Evolutionary conservation across 2,329 filamentous ascomycete genomes (phyloP).

Genomic region (Apiospora phragmitis): DNA sequence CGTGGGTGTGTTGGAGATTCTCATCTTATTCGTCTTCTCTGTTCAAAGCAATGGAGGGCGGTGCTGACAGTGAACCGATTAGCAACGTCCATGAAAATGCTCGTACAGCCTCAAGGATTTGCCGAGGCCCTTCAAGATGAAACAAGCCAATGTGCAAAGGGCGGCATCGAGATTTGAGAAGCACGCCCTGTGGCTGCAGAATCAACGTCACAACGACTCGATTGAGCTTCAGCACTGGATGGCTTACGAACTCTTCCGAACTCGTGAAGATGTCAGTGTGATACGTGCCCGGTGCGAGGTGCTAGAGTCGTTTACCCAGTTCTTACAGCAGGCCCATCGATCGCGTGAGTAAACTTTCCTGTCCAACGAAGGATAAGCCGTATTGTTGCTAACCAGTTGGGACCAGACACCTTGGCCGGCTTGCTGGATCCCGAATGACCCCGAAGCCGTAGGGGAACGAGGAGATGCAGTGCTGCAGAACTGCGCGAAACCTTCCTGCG

Average conservation of each 20-base stretch:
- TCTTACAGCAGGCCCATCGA: background rate
- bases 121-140: background rate
- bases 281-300: background rate
- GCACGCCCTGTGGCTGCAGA: background rate
- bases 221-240: background rate
- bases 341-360: background rate
- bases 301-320: background rate
- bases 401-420: background rate
- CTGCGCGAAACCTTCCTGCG: background rate
- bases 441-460: background rate
- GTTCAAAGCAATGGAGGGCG: background rate
- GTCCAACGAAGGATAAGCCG: background rate
- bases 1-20: constrained; percentile 8
- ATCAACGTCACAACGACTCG: background rate
- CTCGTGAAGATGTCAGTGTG: background rate
- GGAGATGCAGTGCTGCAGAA: background rate
- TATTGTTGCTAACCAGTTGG: background rate
- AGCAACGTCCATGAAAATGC: background rate
- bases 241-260: background rate
- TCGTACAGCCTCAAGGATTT: background rate
- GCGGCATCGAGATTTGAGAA: background rate
- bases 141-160: background rate
- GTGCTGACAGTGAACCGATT: background rate
- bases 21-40: background rate
- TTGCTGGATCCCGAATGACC: background rate